Evolutionary conservation across 1,284 basidiomycete species (phyloP), one percentile per base, ranked within the genome.

Genomic region (Grifola frondosa): DNA sequence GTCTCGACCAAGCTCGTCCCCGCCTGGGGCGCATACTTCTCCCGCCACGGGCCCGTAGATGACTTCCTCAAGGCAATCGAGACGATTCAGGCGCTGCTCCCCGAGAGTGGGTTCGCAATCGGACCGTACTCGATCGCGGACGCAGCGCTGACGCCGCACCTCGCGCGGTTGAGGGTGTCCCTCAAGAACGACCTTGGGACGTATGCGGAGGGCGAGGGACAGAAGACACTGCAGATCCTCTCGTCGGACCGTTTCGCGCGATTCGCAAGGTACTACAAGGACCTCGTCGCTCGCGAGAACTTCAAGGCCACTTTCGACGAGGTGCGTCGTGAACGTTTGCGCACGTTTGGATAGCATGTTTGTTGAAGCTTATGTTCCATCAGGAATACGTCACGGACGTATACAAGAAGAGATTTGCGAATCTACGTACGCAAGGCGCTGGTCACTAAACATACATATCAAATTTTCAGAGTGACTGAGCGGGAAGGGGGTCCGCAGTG

Each of bases 1-100:
- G 65, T 76, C 29, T 63, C 67, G 9, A 73, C 64, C 45, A 75
- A 74, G 48, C 60, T 78, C 43, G 29, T 60, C 17, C 66, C 71
- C 0, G 70, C 58, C 22, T 44, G 37, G 15, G 41, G 15, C 22
- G 46, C 43, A 6, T 52, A 52, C 39, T 32, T 65, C 22, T 66
- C 74, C 40, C 30, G 68, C n/a, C 24, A 57, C 6, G 59, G 63
- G 1, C 78, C 78, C 11, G 60, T 66, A 6, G 70, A 73, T 2
- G 61, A 57, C 1, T 44, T 81, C 26, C 52, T 75, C 12, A 43
- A 55, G 6, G 65, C 54, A 1, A 19, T 64, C 19, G 61, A 60
- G 21, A 57, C 52, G n/a, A 23, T 70, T 1, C 68, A 71, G 49
- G 37, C 36, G 0, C 53, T 67, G 17, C 58, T 74, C 13, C 48